A percentile compares a stretch with the other conserved stretches of the same genome.
Conservation (phyloP, 495 filamentous ascomycete genomes). For the Penicillium manginii region DNA sequence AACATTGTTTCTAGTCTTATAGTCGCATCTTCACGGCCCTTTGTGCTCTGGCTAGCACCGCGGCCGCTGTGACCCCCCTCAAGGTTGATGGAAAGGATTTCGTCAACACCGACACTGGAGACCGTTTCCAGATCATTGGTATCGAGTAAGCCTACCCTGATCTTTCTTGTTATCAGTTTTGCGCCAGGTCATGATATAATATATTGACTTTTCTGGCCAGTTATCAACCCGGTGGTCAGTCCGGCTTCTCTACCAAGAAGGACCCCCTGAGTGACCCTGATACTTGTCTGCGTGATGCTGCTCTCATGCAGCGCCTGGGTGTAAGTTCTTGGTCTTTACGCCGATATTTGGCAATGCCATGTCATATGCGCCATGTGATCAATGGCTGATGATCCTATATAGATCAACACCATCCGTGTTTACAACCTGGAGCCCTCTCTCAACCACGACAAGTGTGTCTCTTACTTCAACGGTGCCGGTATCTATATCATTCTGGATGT, state of each 20-base stretch:
- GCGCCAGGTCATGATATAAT: constrained; percentile 12
- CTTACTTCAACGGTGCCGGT: constrained; percentile 87
- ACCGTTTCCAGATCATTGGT: constrained; percentile 87
- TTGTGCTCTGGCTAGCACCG: constrained; percentile 53
- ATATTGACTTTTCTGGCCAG: constrained; percentile 38
- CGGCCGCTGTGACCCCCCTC: constrained; percentile 71
- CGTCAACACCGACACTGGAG: constrained; percentile 74
- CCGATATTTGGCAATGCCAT: not conserved
- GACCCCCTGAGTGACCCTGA: constrained; percentile 79
- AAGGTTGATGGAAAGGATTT: constrained; percentile 79
- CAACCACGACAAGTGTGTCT: constrained; percentile 87
- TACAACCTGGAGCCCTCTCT: constrained; percentile 87
- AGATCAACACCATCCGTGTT: constrained; percentile 89
- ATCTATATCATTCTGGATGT: constrained; percentile 79
- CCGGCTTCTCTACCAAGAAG: constrained; percentile 69
- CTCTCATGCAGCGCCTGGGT: constrained; percentile 84
- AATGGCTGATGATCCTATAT: constrained; percentile 7
- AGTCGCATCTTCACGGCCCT: constrained; percentile 42
- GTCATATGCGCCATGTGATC: not conserved
- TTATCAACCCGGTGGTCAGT: constrained; percentile 89
- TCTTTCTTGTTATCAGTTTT: not conserved
- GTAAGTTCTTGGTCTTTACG: constrained; percentile 31
- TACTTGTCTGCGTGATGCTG: constrained; percentile 86
- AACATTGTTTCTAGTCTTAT: constrained; percentile 15
- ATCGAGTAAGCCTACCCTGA: constrained; percentile 61